phyloP scores from a whole-genome alignment of 495 filamentous ascomycete genomes.

The Tuber indicum region DNA sequence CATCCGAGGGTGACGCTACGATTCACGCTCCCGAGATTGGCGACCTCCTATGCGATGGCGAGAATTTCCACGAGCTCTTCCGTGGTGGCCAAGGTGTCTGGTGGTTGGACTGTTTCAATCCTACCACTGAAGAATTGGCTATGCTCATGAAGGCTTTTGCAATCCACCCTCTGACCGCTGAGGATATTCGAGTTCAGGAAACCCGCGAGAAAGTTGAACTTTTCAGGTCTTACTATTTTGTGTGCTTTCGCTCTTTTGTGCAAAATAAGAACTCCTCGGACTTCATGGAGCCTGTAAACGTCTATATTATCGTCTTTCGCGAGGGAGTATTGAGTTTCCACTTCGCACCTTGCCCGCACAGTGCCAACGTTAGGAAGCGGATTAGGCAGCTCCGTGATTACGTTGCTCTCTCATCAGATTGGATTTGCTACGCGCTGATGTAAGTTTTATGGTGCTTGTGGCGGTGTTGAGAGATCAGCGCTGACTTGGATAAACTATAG shows the following conservation, averaged over 20 bases:
- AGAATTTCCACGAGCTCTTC: slow-evolving; percentile 83
- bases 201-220: slow-evolving; percentile 96
- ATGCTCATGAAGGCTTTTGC: slow-evolving; percentile 85
- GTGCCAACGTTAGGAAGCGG: slow-evolving; percentile 86
- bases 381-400: slow-evolving; percentile 94
- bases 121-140: slow-evolving; percentile 88
- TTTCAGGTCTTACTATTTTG: slow-evolving; percentile 94
- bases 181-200: slow-evolving; percentile 97
- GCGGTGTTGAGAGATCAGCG: neutral
- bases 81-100: slow-evolving; percentile 85
- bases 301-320: slow-evolving; percentile 95
- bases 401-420: slow-evolving; percentile 84
- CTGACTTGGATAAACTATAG: slow-evolving; percentile 10
- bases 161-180: slow-evolving; percentile 87
- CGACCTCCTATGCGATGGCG: slow-evolving; percentile 77
- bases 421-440: slow-evolving; percentile 97
- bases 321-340: slow-evolving; percentile 95
- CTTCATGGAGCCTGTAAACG: slow-evolving; percentile 91
- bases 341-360: slow-evolving; percentile 85
- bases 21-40: slow-evolving; percentile 84
- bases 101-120: slow-evolving; percentile 88
- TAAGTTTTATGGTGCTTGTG: slow-evolving; percentile 11
- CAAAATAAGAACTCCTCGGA: slow-evolving; percentile 81
- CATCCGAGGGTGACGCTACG: slow-evolving; percentile 81
- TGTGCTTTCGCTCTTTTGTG: slow-evolving; percentile 95